Base-by-base conservation (phyloP, 768 basidiomycete species). In the Kwoniella sp. region DNA sequence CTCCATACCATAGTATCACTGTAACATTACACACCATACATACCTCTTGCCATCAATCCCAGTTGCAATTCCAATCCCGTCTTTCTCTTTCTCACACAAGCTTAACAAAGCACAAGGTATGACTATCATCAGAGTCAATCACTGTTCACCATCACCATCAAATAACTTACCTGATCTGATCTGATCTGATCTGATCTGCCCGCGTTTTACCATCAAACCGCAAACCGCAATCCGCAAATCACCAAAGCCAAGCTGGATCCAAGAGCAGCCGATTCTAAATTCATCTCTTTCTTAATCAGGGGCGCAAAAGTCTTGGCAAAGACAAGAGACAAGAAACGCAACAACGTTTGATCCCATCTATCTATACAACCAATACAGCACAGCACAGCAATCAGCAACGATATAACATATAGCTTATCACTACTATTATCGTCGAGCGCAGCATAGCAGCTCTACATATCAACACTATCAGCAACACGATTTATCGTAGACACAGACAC, bases 231-330 rank as follows among this genome's bases (percentile, higher is more conserved):
- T 6, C 33, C 33, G 33, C 5, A 44, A n/a, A n/a, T n/a, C n/a
- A 9, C 40, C 10, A 44, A 9, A 44, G 40, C 40, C 40, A 44
- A 44, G 40, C 40, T 44, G 3, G 40, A 9, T 15, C 40, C 40
- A 9, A 44, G 40, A 44, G 8, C 40, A 44, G 40, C 40, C 40
- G 40, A 19, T 44, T 44, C 40, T 44, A 44, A 44, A 9, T 44
- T 19, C 40, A 44, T 44, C 40, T 44, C 40, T 9, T 44, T 9
- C 40, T 44, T 15, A 44, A 44, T 44, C 40, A 44, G 40, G 40
- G 40, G 40, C 40, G 40, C 40, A 44, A 44, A 44, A 44, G 40
- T 44, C 40, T 44, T 44, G 40, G 40, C 40, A 44, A 44, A 44
- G 40, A 10, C 40, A 13, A 33, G 33, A 13, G 33, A 33, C 13